Evolutionary conservation across 352 stramenopile genomes (phyloP), one percentile per base, ranked within the genome.

Genomic region (Phytopythium cucurbitacearum): DNA sequence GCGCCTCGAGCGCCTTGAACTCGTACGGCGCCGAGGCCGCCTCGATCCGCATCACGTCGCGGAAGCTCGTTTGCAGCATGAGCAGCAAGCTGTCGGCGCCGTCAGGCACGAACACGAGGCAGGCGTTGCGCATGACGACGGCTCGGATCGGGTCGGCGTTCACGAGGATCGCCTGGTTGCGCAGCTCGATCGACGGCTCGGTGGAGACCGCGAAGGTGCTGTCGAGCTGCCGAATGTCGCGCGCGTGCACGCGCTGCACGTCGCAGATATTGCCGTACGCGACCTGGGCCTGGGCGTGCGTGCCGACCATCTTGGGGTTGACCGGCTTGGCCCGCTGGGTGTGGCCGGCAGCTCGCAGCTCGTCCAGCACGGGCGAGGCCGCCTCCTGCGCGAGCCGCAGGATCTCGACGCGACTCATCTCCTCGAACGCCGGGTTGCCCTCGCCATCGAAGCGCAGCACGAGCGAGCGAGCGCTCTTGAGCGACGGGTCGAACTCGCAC

Each of bases 11-110:
- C 8, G 67, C 64, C 21, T 66, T 80, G 65, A 88, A 85, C 38
- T 88, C 77, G 59, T 76, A 88, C 12, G 74, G 60, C 49, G 76
- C 56, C 3, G 76, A 64, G 1, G 59, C 61, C 51, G 62, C 64
- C 12, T 85, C 73, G 21, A 28, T 28, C n/a, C 69, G 59, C 9
- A 44, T 63, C 28, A 64, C 65, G 15, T 71, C 62, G 0, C 59
- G 53, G 57, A 87, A 85, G 40, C 68, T 71, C n/a, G 81, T 58
- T 28, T 78, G 71, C 15, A 86, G 62, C 21, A 89, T 73, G 3
- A 62, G 61, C 39, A 80, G 53, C 40, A 87, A 56, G 35, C 63
- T 73, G 54, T 85, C 69, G 7, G 68, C 73, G 49, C 65, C 64
- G 48, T 72, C 66, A 41, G 59, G 69, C 35, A 83, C 49, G 48